Base-by-base conservation (phyloP, 495 filamentous ascomycete species). In the Lophium mytilinum region DNA sequence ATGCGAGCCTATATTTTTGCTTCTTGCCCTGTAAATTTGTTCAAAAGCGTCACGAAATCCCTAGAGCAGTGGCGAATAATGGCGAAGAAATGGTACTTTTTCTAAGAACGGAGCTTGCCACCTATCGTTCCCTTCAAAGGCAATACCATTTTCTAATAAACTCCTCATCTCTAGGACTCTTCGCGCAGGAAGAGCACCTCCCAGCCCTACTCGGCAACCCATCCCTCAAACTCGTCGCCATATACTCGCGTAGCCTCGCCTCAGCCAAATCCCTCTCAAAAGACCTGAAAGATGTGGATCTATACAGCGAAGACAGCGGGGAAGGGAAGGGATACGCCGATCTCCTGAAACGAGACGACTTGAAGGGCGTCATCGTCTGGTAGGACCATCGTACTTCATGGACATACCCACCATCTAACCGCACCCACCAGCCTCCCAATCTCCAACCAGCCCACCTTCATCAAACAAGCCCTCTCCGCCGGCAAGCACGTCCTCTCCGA, bases 401-500 rank as follows among this genome's bases (percentile, higher is more conserved):
- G n/a, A 15, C 4, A 36, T 5, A 14, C 18, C 14, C 42, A 56
- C 9, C 17, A 14, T 15, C 49, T 55, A 50, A 58, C 35, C 37
- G 35, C 37, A 14, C 17, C n/a, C 12, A 43, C 4, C 47, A 72
- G 74, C 9, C 78, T 87, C 3, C 83, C 83, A 4, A 86, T 87
- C 65, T 57, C 71, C 14, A 68, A 68, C 34, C 83, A 87, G 64
- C 78, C 82, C 0, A 63, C 70, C 36, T 79, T 76, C 61, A 82
- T 86, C 68, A 73, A 79, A 62, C 71, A 74, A 35, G 81, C 86
- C 4, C 75, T 93, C 0, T 60, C 70, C 0, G 85, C 86, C 1
- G 83, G 85, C 19, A 93, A 93, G 61, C 87, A 90, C 69, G 88
- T 92, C 6, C 70, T 92, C 0, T 83, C 76, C n/a, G 89, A 94